Conservation (phyloP, 768 basidiomycete genomes). For the Punctularia strigosozonata region DNA sequence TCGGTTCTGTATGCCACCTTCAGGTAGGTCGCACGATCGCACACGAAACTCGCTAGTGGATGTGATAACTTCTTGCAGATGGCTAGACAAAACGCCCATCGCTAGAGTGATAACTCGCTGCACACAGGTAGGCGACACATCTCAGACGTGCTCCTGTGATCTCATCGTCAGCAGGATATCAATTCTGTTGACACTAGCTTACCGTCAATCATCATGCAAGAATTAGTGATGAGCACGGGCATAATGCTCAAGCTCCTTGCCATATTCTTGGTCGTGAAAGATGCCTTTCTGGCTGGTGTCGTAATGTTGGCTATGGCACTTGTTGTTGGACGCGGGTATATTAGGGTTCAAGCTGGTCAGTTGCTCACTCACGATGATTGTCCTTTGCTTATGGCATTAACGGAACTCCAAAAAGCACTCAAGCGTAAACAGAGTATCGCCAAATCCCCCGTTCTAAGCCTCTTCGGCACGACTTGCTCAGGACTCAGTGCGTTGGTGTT, state of each 20-base stretch:
- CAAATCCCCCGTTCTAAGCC: background rate
- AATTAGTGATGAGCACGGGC: background rate
- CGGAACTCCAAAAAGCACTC: background rate
- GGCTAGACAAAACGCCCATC: slow-evolving; percentile 18
- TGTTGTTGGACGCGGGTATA: background rate
- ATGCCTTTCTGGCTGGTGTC: no score
- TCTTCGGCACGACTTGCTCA: slow-evolving; percentile 6
- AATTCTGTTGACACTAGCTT: slow-evolving; percentile 7
- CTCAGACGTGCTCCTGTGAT: background rate
- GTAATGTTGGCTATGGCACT: no score
- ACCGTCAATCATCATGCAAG: background rate
- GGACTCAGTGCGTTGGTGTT: slow-evolving; percentile 12
- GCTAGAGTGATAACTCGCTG: slow-evolving; percentile 20
- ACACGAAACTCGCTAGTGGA: background rate
- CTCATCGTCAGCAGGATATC: background rate
- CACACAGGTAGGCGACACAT: slow-evolving; percentile 13
- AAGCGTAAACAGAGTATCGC: background rate
- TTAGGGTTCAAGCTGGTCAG: background rate
- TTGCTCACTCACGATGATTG: background rate
- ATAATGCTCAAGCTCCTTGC: background rate
- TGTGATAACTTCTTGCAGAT: slow-evolving; percentile 9
- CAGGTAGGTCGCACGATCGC: background rate
- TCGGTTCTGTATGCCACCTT: background rate
- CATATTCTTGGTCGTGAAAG: background rate
- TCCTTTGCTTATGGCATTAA: no score